Evolutionary conservation across 306 rosid genomes (phyloP).

Genomic region (Pyrus pyrifolia): DNA sequence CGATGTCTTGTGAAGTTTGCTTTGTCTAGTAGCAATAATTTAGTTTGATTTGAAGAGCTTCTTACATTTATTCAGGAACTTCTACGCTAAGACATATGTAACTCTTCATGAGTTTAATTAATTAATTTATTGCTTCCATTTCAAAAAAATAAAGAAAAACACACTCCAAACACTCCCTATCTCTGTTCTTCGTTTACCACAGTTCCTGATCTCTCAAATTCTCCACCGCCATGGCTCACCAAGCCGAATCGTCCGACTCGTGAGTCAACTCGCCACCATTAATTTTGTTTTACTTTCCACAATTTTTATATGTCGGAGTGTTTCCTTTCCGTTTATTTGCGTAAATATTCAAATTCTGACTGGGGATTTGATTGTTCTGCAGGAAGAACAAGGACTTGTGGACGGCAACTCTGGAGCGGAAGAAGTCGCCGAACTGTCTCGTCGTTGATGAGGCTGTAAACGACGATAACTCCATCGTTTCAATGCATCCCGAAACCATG

Average conservation of each 20-base stretch:
- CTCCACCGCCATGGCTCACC: slow-evolving; percentile 29
- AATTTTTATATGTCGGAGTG: neutral
- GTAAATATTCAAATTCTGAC: neutral
- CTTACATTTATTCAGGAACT: too few species aligned
- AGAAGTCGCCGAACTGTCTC: slow-evolving; percentile 45
- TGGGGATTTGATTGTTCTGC: slow-evolving; percentile 3
- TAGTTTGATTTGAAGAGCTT: too few species aligned
- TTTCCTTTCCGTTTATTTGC: neutral
- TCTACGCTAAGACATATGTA: too few species aligned
- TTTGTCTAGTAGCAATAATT: too few species aligned
- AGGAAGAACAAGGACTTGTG: slow-evolving; percentile 46
- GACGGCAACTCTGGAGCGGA: slow-evolving; percentile 49
- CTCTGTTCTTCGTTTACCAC: neutral
- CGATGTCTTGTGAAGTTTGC: too few species aligned
- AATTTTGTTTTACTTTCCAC: neutral
- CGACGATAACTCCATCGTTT: slow-evolving; percentile 48
- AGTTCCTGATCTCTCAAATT: neutral
- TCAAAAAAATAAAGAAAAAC: too few species aligned
- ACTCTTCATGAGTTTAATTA: too few species aligned
- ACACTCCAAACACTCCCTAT: too few species aligned
- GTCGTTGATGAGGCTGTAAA: slow-evolving; percentile 45
- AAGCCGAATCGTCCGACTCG: slow-evolving; percentile 46
- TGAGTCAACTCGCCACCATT: slow-evolving; percentile 22
- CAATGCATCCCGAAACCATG: slow-evolving; percentile 44
- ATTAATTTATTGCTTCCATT: too few species aligned